A percentile compares a stretch with the other conserved stretches of the same genome.
Conservation (phyloP, 139 green algal genomes). For the Raphidocelis subcapitata region DNA sequence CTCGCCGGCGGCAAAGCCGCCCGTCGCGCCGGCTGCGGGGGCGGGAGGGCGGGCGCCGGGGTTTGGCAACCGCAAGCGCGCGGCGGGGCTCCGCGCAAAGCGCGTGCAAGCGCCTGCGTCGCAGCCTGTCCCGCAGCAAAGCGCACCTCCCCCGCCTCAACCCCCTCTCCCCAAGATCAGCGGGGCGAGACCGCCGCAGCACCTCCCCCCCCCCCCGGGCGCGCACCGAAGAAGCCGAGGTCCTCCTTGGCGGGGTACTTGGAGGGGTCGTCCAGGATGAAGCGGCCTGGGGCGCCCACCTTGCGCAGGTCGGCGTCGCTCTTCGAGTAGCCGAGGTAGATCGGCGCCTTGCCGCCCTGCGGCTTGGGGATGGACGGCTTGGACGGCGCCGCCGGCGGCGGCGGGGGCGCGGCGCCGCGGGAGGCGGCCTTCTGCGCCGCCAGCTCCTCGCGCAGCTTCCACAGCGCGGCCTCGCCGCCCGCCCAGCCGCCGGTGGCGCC, state of each 20-base stretch:
- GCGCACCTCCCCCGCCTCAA: too few species aligned
- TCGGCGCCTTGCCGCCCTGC: conserved; percentile 34
- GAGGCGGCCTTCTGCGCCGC: conserved; percentile 11
- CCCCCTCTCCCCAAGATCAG: too few species aligned
- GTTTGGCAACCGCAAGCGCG: too few species aligned
- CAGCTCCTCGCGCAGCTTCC: conserved; percentile 46
- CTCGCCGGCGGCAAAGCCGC: conserved; percentile 88
- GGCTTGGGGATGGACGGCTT: background rate
- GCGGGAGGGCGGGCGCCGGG: background rate
- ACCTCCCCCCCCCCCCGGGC: too few species aligned
- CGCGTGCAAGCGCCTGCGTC: too few species aligned
- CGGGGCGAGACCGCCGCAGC: too few species aligned
- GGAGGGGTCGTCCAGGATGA: conserved; percentile 60
- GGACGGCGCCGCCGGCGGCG: background rate
- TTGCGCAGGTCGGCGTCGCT: conserved; percentile 37
- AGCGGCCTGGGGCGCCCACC: conserved; percentile 36
- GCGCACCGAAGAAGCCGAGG: conserved; percentile 41
- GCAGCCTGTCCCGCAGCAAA: too few species aligned
- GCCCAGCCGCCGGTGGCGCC: conserved; percentile 56
- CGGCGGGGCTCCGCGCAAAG: too few species aligned
- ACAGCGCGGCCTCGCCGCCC: conserved; percentile 60
- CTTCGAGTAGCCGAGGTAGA: conserved; percentile 60
- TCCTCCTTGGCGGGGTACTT: conserved; percentile 74
- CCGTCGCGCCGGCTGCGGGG: conserved; percentile 57
- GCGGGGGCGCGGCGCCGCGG: background rate